A percentile compares a stretch with the other conserved stretches of the same genome.
These are phyloP conservation scores for Aspergillus sclerotioniger DNA, from an alignment of 495 filamentous ascomycete genomes.

Conservation along the genomic window DNA sequence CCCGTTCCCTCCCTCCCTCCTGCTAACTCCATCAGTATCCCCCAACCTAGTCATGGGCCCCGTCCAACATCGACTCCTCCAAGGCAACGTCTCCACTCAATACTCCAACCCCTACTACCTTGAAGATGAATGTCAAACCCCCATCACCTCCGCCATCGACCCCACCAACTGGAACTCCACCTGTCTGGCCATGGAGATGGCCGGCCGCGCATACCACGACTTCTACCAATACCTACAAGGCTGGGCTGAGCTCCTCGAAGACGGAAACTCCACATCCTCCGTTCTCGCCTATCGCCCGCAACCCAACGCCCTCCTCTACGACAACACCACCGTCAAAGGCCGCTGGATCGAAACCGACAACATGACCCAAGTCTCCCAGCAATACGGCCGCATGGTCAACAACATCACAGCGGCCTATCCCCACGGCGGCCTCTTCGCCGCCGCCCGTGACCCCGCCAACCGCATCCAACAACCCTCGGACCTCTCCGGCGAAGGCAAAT, in stretches of 20 bases:
- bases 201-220: slow-evolving; percentile 58
- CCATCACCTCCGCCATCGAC: slow-evolving; percentile 46
- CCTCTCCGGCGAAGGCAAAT: slow-evolving; percentile 62
- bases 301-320: slow-evolving; percentile 56
- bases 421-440: slow-evolving; percentile 62
- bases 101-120: slow-evolving; percentile 61
- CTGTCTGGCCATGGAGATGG: slow-evolving; percentile 64
- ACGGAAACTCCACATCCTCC: slow-evolving; percentile 34
- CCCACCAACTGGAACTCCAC: slow-evolving; percentile 36
- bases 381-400: slow-evolving; percentile 55
- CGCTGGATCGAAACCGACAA: slow-evolving; percentile 57
- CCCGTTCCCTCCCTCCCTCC: not conserved
- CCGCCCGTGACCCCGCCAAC: slow-evolving; percentile 58
- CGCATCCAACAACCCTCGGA: slow-evolving; percentile 65
- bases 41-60: slow-evolving; percentile 60
- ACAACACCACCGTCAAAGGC: slow-evolving; percentile 62
- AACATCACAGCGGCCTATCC: slow-evolving; percentile 76
- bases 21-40: slow-evolving; percentile 43
- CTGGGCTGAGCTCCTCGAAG: slow-evolving; percentile 47
- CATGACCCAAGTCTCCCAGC: slow-evolving; percentile 42
- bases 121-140: slow-evolving; percentile 53
- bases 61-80: slow-evolving; percentile 41
- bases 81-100: slow-evolving; percentile 52
- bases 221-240: slow-evolving; percentile 42
- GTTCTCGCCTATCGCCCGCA: slow-evolving; percentile 44